Conservation (phyloP, 2,329 filamentous ascomycete species). For the Fusarium napiforme region DNA sequence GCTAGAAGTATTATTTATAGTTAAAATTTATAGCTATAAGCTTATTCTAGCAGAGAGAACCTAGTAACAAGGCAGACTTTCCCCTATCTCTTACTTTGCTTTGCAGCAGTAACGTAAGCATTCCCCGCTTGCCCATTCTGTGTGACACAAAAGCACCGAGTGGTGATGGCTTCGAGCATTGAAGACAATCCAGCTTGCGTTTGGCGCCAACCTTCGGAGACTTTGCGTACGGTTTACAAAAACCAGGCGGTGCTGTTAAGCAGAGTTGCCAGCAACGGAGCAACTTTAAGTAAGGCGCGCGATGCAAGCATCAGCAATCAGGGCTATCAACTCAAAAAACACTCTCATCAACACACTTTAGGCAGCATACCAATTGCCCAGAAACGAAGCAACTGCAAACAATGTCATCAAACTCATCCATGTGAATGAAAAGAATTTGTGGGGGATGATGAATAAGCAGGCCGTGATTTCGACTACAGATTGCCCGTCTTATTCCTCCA, state of each 20-base stretch:
- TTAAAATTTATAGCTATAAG: no score
- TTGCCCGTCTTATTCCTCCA: background rate
- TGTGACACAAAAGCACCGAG: background rate
- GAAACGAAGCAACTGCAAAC: background rate
- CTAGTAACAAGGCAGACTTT: background rate
- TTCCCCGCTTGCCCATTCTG: background rate
- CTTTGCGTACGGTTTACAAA: no score
- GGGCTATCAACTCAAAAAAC: no score
- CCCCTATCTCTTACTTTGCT: background rate
- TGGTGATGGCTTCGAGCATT: background rate
- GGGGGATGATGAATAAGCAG: background rate
- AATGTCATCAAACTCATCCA: background rate
- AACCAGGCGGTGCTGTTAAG: background rate
- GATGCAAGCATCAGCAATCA: no score
- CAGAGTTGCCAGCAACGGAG: background rate
- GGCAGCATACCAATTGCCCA: background rate
- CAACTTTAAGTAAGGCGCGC: no score
- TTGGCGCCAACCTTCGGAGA: rapidly evolving
- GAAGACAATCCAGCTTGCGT: background rate
- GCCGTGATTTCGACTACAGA: background rate
- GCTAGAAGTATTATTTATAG: no score
- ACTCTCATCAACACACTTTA: no score
- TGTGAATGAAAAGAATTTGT: background rate
- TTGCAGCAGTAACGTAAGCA: background rate
- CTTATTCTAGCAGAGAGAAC: no score